Evolutionary conservation across 1,284 basidiomycete genomes (phyloP).

Genomic region (Marasmius oreades): DNA sequence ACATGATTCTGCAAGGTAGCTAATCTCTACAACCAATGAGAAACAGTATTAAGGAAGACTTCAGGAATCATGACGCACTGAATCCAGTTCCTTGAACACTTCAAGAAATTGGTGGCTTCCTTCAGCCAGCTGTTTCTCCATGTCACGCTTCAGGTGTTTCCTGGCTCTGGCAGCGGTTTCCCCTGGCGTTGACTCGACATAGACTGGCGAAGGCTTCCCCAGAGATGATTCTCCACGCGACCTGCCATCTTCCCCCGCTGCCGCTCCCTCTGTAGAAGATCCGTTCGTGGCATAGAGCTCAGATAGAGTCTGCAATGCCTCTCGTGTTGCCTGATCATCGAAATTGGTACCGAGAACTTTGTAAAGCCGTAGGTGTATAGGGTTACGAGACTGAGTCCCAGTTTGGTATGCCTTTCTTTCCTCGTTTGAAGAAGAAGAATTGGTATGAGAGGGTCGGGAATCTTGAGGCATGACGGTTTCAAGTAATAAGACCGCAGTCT

Average conservation of each 20-base stretch:
- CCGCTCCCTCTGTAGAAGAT: slow-evolving; percentile 28
- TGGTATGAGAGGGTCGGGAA: background rate
- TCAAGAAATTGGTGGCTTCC: slow-evolving; percentile 80
- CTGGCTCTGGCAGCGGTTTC: slow-evolving; percentile 69
- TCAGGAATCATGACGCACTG: slow-evolving; percentile 49
- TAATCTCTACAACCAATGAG: slow-evolving; percentile 58
- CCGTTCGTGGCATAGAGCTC: slow-evolving; percentile 56
- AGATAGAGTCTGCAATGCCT: slow-evolving; percentile 82
- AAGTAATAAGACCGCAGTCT: background rate
- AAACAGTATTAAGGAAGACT: slow-evolving; percentile 3
- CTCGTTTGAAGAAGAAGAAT: slow-evolving; percentile 4
- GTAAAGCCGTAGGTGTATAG: slow-evolving; percentile 80
- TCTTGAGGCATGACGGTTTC: too few species aligned
- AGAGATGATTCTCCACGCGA: slow-evolving; percentile 15
- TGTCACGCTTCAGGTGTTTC: slow-evolving; percentile 77
- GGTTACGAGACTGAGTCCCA: slow-evolving; percentile 44
- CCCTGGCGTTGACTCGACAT: slow-evolving; percentile 30
- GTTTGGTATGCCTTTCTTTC: background rate
- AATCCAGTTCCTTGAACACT: slow-evolving; percentile 84
- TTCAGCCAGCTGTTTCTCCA: slow-evolving; percentile 77
- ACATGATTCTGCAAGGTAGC: slow-evolving; percentile 74
- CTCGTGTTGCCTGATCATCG: slow-evolving; percentile 74
- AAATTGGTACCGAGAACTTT: slow-evolving; percentile 86
- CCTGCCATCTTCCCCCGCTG: slow-evolving; percentile 36
- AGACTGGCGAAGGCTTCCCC: background rate